Percentiles rank a stretch among this genome's conserved stretches.
Evolutionary conservation across 108 stramenopile species (phyloP).

Genomic region (Craspedostauros australis): DNA sequence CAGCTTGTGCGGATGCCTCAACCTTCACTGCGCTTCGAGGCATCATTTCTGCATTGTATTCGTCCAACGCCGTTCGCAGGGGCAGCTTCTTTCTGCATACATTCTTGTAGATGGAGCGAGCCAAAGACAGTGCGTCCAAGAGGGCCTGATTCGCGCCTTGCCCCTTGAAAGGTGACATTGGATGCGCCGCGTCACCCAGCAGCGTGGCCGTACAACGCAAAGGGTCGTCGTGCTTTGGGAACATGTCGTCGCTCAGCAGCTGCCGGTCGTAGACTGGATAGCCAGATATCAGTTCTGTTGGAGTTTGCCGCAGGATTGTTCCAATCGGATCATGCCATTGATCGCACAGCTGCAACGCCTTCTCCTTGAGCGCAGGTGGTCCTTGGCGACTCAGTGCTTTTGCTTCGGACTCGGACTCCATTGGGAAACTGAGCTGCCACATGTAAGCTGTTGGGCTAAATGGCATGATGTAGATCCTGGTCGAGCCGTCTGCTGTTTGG

Average conservation of each 20-base stretch:
- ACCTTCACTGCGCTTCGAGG: conserved; percentile 51
- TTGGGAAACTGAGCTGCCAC: conserved; percentile 85
- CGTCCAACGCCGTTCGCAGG: too few relatives aligned
- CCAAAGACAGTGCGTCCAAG: conserved; percentile 65
- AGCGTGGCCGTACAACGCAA: conserved; percentile 32
- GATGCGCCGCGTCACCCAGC: conserved; percentile 81
- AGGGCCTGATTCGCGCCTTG: conserved; percentile 86
- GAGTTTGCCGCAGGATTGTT: conserved; percentile 41
- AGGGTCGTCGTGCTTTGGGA: too few relatives aligned
- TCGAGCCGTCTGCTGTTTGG: conserved; percentile 76
- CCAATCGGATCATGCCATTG: conserved; percentile 71
- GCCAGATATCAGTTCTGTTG: conserved; percentile 59
- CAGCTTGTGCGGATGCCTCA: conserved; percentile 56
- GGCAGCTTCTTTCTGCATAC: conserved; percentile 1
- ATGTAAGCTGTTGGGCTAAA: conserved; percentile 62
- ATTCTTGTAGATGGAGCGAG: conserved; percentile 36
- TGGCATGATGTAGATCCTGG: conserved; percentile 82
- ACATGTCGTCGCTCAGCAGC: conserved; percentile 24
- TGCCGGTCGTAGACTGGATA: conserved; percentile 85
- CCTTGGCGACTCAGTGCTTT: conserved; percentile 36
- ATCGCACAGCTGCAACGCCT: conserved; percentile 50
- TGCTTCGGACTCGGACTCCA: conserved; percentile 46
- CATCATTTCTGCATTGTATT: conserved; percentile 61
- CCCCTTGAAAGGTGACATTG: conserved; percentile 85
- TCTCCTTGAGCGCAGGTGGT: conserved; percentile 41